phyloP scores from a whole-genome alignment of 2,329 filamentous ascomycete genomes.

The Neonectria coccinea region DNA sequence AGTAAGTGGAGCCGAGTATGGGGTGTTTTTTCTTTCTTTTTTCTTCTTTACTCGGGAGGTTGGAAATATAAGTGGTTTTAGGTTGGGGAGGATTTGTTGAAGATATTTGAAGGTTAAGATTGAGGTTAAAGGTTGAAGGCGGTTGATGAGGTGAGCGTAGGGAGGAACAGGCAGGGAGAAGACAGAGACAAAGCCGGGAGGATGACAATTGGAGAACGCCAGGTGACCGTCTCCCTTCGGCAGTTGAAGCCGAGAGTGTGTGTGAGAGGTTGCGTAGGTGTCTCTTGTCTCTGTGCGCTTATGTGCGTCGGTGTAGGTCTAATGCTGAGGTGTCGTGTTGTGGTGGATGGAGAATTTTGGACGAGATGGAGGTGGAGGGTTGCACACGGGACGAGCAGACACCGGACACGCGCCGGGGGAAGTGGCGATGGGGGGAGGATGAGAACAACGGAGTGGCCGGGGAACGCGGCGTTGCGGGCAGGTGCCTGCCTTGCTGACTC shows the following conservation, averaged over 20 bases:
- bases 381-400: background rate
- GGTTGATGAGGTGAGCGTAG: background rate
- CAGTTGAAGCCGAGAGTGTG: conserved; percentile 4
- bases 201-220: background rate
- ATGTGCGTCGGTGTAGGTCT: conserved; percentile 4
- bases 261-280: background rate
- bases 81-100: background rate
- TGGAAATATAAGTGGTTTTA: background rate
- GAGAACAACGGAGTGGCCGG: background rate
- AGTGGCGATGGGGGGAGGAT: background rate
- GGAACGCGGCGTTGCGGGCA: background rate
- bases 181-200: background rate
- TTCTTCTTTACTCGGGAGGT: background rate
- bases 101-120: background rate
- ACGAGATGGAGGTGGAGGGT: background rate
- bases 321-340: background rate
- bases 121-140: too few relatives aligned
- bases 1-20: background rate
- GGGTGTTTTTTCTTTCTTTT: too few relatives aligned
- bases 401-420: background rate
- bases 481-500: background rate
- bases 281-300: background rate
- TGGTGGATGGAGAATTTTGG: conserved; percentile 4
- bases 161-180: background rate
- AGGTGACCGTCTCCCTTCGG: conserved; percentile 3